Evolutionary conservation across 176 grass and related monocot species (phyloP), one percentile per base, ranked within the genome.

Genomic region (Carex parvula): DNA sequence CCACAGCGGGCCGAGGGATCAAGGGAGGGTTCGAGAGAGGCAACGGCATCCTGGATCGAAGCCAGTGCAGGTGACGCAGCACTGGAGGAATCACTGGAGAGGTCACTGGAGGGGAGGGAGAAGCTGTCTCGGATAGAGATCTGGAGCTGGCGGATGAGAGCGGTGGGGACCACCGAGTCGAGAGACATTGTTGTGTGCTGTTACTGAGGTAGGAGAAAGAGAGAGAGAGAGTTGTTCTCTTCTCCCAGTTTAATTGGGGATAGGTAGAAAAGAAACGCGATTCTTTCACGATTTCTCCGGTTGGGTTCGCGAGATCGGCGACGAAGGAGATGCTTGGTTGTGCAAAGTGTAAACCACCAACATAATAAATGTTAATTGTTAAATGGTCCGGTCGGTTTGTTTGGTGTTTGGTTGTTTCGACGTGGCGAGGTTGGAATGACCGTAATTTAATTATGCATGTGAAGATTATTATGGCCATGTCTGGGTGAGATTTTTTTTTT

Each of bases 81-180:
- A 20, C 9, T 7, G 20, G 56, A 54, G 44, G 55, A 48, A 56
- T 61, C 26, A 50, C 8, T 50, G 62, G 62, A 68, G 66, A 78
- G 82, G 0, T 74, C 20, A 68, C 39, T 44, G 84, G 35, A 56
- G 13, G 78, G 58, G 12, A 84, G 59, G 61, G 35, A 66, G 57
- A 69, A 48, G 56, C 52, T 70, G 35, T 85, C 85, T 30, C 86
- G 86, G 74, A 95, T 57, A 75, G 86, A 85, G 52, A 85, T 87
- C n/a, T 87, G 90, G 66, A 92, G 88, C 84, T 87, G 87, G 85
- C 83, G 84, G 88, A 95, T 95, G 64, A 88, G 59, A 10, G 71
- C 84, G 15, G 82, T 84, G 44, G 88, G 90, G 65, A 95, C 85
- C 70, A 90, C 89, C 78, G 42, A 62, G 3, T 64, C 79, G 17